Conservation (phyloP, 2,329 filamentous ascomycete genomes). For the Endoconidiophora polonica region DNA sequence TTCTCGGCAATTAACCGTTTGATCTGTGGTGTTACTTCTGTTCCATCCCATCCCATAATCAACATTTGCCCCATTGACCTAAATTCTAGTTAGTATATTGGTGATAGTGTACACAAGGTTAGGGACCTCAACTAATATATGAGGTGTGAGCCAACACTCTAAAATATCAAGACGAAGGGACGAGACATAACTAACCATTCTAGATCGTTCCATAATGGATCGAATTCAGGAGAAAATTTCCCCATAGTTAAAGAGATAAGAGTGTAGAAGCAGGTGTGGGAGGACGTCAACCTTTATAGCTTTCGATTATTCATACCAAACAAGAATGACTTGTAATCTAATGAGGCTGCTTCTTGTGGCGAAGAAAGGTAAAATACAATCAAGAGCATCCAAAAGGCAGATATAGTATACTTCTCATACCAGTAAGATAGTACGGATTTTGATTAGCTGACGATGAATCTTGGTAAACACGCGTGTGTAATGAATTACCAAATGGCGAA, state of each 20-base stretch:
- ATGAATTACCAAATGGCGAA: no score
- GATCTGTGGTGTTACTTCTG: constrained; percentile 68
- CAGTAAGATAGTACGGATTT: no score
- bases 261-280: neutral
- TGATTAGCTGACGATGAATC: no score
- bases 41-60: constrained; percentile 77
- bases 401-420: no score
- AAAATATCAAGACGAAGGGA: no score
- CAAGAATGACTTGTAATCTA: neutral
- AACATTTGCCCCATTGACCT: constrained; percentile 61
- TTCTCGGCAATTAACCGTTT: constrained; percentile 64
- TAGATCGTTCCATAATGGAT: constrained; percentile 58
- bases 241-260: neutral
- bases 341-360: no score
- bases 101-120: constrained; percentile 4
- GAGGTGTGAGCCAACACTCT: no score
- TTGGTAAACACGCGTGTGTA: no score
- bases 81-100: constrained; percentile 21
- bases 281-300: neutral
- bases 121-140: no score
- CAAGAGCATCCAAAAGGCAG: no score
- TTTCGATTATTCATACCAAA: neutral
- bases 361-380: no score
- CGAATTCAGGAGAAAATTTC: constrained; percentile 20
- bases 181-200: constrained; percentile 44